Conservation (phyloP, 2,329 filamentous ascomycete genomes). For the Ceratocystis alfenasii region DNA sequence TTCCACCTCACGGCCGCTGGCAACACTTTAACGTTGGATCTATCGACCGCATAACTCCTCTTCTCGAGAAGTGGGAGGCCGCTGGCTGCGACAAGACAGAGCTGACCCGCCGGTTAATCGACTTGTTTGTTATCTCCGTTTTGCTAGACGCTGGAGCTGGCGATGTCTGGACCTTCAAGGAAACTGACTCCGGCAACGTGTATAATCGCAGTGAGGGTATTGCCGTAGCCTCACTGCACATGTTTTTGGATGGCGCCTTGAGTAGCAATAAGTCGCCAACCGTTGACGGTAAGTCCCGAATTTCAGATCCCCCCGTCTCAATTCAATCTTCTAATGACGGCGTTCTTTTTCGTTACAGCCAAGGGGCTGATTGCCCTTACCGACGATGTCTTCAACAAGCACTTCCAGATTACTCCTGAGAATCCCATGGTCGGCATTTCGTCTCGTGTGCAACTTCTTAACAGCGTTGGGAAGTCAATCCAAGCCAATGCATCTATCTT, state of each 20-base stretch:
- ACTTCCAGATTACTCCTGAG: slow-evolving; percentile 35
- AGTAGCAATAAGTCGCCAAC: slow-evolving; percentile 24
- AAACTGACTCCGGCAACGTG: slow-evolving; percentile 29
- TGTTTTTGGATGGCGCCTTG: slow-evolving; percentile 37
- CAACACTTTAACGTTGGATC: slow-evolving; percentile 51
- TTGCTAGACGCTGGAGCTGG: slow-evolving; percentile 45
- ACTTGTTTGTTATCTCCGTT: slow-evolving; percentile 51
- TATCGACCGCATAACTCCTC: slow-evolving; percentile 36
- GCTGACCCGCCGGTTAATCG: slow-evolving; percentile 42
- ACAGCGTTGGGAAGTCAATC: slow-evolving; percentile 34
- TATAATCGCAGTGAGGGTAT: slow-evolving; percentile 40
- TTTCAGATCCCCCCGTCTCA: background rate
- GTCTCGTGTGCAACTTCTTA: slow-evolving; percentile 34
- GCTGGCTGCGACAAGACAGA: slow-evolving; percentile 35
- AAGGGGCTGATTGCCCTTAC: slow-evolving; percentile 30
- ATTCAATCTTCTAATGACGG: background rate
- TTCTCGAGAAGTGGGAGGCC: slow-evolving; percentile 37
- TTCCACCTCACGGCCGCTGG: slow-evolving; percentile 48
- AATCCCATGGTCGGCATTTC: slow-evolving; percentile 38
- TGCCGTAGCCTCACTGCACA: slow-evolving; percentile 39
- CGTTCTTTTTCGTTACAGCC: slow-evolving; percentile 23
- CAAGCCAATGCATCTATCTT: slow-evolving; percentile 32
- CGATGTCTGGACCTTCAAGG: slow-evolving; percentile 37
- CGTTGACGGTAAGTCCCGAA: slow-evolving; percentile 30
- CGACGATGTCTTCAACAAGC: slow-evolving; percentile 28